phyloP scores from a whole-genome alignment of 2,329 filamentous ascomycete species.

The Calonectria pseudoreteaudii region DNA sequence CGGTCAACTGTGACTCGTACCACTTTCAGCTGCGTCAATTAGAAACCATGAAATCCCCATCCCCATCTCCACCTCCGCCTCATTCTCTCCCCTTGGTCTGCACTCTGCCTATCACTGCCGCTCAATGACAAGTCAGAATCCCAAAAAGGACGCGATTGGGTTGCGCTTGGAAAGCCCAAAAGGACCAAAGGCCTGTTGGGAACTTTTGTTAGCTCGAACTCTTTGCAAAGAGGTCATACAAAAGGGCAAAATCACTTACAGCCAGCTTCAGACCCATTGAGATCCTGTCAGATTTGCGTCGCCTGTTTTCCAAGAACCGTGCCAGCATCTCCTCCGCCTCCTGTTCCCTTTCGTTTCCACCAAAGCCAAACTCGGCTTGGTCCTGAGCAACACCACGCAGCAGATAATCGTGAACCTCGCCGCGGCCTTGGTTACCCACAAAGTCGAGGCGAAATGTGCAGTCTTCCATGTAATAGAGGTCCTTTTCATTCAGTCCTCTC shows the following conservation, averaged over 20 bases:
- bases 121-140: not conserved
- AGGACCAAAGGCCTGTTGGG: not conserved
- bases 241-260: not conserved
- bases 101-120: rapidly evolving
- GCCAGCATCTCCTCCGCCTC: not conserved
- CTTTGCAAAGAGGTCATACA: not conserved
- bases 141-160: not conserved
- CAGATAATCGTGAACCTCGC: conserved; percentile 13
- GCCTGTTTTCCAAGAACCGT: not conserved
- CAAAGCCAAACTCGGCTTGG: too few species aligned
- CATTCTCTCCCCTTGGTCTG: not conserved
- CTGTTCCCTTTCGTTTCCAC: not conserved
- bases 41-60: too few species aligned
- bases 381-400: not conserved
- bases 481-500: not conserved
- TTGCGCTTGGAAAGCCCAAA: not conserved
- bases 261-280: not conserved
- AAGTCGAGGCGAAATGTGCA: conserved; percentile 2
- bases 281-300: not conserved
- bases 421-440: not conserved
- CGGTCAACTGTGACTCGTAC: too few species aligned
- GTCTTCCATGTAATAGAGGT: not conserved
- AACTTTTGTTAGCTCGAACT: not conserved
- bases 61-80: not conserved
- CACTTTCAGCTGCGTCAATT: too few species aligned